Evolutionary conservation across 208 protist species (phyloP).

Genomic region (Acanthamoeba pearcei): DNA sequence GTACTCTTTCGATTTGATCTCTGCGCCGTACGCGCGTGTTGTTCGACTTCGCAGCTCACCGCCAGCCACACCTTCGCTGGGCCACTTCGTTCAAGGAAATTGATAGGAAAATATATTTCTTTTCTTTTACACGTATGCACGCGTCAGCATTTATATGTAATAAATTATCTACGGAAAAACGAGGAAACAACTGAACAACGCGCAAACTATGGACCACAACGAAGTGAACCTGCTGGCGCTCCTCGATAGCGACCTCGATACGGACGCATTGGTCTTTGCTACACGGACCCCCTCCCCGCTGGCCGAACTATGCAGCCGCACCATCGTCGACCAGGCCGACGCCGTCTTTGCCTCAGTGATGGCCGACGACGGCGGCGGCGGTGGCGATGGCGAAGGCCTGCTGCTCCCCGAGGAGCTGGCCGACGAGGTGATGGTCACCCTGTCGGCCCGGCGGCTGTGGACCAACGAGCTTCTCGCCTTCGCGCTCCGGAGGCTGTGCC

Average conservation of each 20-base stretch:
- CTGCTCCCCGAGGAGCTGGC: background rate
- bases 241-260: too few species aligned
- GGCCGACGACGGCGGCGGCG: background rate
- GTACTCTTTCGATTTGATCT: background rate
- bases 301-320: too few species aligned
- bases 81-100: background rate
- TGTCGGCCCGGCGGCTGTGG: background rate
- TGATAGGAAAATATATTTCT: background rate
- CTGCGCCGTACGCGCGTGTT: background rate
- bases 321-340: too few species aligned
- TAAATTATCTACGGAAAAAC: too few species aligned
- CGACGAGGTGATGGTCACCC: background rate
- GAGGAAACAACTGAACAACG: too few species aligned
- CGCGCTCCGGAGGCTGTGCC: background rate
- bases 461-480: background rate
- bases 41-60: background rate
- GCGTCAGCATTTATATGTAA: too few species aligned
- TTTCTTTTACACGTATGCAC: too few species aligned
- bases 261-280: too few species aligned
- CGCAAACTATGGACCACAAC: too few species aligned
- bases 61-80: conserved; percentile 61
- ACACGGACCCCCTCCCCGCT: too few species aligned
- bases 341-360: too few species aligned
- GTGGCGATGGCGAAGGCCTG: background rate
- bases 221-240: too few species aligned